Evolutionary conservation across 164 flowering plant genomes (phyloP).

Genomic region (Akebia trifoliata): DNA sequence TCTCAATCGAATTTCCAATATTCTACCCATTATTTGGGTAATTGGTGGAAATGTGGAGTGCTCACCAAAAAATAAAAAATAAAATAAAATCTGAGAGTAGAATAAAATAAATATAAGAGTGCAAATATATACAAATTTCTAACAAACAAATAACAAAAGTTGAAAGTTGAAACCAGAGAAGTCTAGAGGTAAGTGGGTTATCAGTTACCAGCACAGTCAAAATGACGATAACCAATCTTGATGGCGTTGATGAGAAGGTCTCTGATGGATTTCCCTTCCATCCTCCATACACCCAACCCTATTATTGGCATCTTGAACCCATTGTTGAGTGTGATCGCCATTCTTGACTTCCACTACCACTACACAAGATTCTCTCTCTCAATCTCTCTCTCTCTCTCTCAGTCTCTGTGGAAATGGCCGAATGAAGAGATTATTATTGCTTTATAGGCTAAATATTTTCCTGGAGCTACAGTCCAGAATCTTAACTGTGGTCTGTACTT

Average conservation of each 20-base stretch:
- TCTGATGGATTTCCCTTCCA: conserved; percentile 57
- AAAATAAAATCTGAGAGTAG: too few relatives aligned
- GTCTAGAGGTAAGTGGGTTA: neutral
- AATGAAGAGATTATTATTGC: too few relatives aligned
- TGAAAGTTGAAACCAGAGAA: neutral
- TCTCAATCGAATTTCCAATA: too few relatives aligned
- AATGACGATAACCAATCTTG: conserved; percentile 86
- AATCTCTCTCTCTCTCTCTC: neutral
- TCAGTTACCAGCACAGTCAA: conserved; percentile 77
- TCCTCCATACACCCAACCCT: conserved; percentile 89
- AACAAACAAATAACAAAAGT: neutral
- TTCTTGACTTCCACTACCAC: too few relatives aligned
- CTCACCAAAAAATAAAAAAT: too few relatives aligned
- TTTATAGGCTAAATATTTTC: too few relatives aligned
- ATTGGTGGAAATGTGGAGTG: too few relatives aligned
- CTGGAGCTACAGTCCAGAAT: too few relatives aligned
- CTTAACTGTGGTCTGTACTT: too few relatives aligned
- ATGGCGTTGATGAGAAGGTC: conserved; percentile 63
- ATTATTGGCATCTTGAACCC: conserved; percentile 71
- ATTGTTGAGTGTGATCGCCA: conserved; percentile 69
- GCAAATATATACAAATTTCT: neutral
- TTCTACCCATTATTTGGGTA: too few relatives aligned
- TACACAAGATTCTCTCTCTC: neutral
- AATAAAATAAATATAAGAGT: too few relatives aligned
- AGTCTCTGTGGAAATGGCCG: too few relatives aligned